Base-by-base conservation (phyloP, 2,329 filamentous ascomycete species). In the Nannizzia gypsea region DNA sequence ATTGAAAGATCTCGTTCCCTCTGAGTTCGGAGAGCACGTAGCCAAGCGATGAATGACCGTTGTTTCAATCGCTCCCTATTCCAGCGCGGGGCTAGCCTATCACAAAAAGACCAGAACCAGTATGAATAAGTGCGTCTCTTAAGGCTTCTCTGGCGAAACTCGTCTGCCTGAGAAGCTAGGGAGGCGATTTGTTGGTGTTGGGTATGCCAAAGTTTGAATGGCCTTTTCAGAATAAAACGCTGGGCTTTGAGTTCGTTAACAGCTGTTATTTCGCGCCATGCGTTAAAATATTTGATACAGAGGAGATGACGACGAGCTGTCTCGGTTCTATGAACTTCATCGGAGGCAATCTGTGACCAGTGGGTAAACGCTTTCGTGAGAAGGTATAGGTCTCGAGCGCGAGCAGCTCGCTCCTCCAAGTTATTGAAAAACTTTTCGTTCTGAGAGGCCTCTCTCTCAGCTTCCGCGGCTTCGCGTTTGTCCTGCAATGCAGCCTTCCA, bases 231-330 rank as follows among this genome's bases (percentile, higher is more conserved):
- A 17, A 80, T 73, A 60, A 84, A 78, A 36, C 79, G 71, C 48
- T 78, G 75, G 9, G 76, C 73, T 64, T 80, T 80, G 46, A 78
- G 66, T 59, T 83, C 79, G 64, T 87, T 84, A 56, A 83, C 77
- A 1, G 78, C 77, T 0, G 84, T 86, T 59, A 88, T 82, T 61
- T 83, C 79, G 26, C 81, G 78, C 87, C 87, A 90, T 6, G 83
- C 83, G 61, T 81, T 82, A 70, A 89, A 89, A 62, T 84, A 85
- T 59, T 82, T 81, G 11, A 81, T 83, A 59, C 85, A 79, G 59
- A 93, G 74, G 62, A 91, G 83, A 68, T 89, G 87, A 63, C 83
- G 78, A 63, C 87, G 80, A 20, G 88, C 89, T 46, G 83, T 78
- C 3, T 81, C 82, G 3, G 87, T 89, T 44, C 83, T 81, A 63